phyloP scores from a whole-genome alignment of 108 stramenopile genomes.

The Chaetoceros muelleri region DNA sequence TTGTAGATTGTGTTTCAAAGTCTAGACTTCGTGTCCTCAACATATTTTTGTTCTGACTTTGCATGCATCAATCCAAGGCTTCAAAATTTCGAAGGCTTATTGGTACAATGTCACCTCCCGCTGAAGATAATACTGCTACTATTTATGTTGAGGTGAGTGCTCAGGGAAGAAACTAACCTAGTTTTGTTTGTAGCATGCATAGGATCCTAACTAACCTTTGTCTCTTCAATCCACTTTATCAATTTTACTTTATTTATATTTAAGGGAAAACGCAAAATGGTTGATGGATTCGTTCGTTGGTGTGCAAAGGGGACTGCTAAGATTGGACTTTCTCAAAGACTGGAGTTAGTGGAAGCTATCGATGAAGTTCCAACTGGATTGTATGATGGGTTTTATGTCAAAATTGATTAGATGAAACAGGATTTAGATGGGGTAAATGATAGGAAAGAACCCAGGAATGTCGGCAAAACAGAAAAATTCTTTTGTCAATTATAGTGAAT shows the following conservation, averaged over 20 bases:
- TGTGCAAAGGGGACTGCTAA: constrained; percentile 39
- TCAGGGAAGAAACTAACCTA: not conserved
- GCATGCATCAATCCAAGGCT: constrained; percentile 50
- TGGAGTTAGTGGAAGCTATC: constrained; percentile 36
- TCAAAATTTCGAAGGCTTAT: constrained; percentile 47
- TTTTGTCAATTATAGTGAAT: too few species aligned
- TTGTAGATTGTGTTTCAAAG: not conserved
- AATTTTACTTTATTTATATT: not conserved
- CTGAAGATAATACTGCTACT: constrained; percentile 40
- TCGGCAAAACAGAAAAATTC: too few species aligned
- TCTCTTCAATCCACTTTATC: not conserved
- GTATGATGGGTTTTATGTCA: constrained; percentile 73
- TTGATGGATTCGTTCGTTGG: constrained; percentile 79
- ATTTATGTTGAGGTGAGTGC: constrained; percentile 69
- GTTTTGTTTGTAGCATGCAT: too few species aligned
- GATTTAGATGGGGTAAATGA: too few species aligned
- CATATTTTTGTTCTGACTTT: constrained; percentile 1
- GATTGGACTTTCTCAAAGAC: constrained; percentile 55
- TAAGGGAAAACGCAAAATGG: constrained; percentile 68
- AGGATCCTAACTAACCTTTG: not conserved
- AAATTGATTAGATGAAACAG: constrained; percentile 28
- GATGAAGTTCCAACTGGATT: constrained; percentile 71
- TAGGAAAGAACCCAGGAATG: too few species aligned
- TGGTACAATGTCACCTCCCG: constrained; percentile 75
- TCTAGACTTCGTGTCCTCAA: not conserved